Conservation (phyloP, 2,329 filamentous ascomycete species). For the Monilinia polystroma region DNA sequence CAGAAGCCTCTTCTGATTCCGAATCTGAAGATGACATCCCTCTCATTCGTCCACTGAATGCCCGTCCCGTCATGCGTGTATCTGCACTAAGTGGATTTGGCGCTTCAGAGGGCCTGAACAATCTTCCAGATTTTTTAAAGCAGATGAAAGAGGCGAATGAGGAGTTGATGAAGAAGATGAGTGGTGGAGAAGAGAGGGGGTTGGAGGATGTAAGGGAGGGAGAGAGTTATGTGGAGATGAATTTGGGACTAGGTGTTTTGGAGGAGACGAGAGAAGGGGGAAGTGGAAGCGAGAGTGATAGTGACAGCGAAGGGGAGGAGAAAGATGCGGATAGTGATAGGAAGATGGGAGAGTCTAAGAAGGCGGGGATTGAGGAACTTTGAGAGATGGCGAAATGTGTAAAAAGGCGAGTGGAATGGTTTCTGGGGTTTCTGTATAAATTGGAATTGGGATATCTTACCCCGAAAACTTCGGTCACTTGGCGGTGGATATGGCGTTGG, state of each 20-base stretch:
- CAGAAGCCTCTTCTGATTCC: background rate
- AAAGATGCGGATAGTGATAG: constrained; percentile 17
- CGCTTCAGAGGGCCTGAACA: background rate
- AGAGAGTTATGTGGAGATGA: constrained; percentile 28
- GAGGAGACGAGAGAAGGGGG: constrained; percentile 27
- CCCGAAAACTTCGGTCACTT: background rate
- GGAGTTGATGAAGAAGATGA: constrained; percentile 26
- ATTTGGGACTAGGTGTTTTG: constrained; percentile 30
- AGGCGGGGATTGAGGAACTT: constrained; percentile 17
- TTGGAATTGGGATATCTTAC: background rate
- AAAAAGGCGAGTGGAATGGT: background rate
- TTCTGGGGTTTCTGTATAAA: background rate
- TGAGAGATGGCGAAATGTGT: background rate
- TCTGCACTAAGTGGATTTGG: constrained; percentile 24
- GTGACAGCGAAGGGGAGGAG: background rate
- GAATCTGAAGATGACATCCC: constrained; percentile 24
- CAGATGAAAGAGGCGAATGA: constrained; percentile 31
- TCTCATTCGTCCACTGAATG: constrained; percentile 23
- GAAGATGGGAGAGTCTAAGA: constrained; percentile 13
- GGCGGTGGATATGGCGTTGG: background rate
- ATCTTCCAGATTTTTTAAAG: constrained; percentile 28
- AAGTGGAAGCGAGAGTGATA: background rate
- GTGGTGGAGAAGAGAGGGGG: constrained; percentile 22
- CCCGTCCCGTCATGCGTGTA: constrained; percentile 30
- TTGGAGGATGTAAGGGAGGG: constrained; percentile 25